A percentile compares a stretch with the other conserved stretches of the same genome.
These are phyloP conservation scores for Monilinia aucupariae DNA, from an alignment of 2,329 filamentous ascomycete genomes.

Conservation along the genomic window DNA sequence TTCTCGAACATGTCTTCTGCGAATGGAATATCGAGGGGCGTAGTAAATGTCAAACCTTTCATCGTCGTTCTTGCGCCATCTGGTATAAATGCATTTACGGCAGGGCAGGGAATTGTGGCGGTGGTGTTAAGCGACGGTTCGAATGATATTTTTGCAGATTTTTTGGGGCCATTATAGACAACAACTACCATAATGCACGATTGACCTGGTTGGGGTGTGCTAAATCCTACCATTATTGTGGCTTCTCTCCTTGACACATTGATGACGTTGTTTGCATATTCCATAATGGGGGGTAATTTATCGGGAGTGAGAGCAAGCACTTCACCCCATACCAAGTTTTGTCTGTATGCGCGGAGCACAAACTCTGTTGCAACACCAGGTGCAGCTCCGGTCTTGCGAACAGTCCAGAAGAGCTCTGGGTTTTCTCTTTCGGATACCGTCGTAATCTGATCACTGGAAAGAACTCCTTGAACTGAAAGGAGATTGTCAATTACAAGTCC, in stretches of 20 bases:
- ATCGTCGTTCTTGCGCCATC: conserved; percentile 36
- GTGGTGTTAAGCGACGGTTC: conserved; percentile 25
- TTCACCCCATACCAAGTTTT: conserved; percentile 22
- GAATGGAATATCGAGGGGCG: conserved; percentile 32
- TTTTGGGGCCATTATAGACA: conserved; percentile 36
- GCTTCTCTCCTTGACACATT: conserved; percentile 10
- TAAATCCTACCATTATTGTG: conserved; percentile 3
- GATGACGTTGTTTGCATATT: conserved; percentile 19
- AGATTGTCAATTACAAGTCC: conserved; percentile 29
- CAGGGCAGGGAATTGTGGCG: conserved; percentile 33
- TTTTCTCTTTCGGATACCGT: conserved; percentile 21
- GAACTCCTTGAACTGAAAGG: conserved; percentile 21
- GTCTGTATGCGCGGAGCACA: not conserved
- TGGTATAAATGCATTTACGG: conserved; percentile 33
- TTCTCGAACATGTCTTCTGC: conserved; percentile 31
- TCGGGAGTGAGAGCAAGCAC: conserved; percentile 19
- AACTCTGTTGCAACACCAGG: conserved; percentile 2
- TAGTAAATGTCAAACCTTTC: conserved; percentile 36
- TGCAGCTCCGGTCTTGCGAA: conserved; percentile 17
- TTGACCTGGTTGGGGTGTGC: not conserved
- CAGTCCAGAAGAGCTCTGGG: conserved; percentile 27
- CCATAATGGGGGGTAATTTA: conserved; percentile 18
- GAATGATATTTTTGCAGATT: conserved; percentile 32
- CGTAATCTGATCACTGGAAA: conserved; percentile 23
- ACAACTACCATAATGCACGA: not conserved